A percentile compares a stretch with the other conserved stretches of the same genome.
Conservation (phyloP, 2,329 filamentous ascomycete genomes). For the Pleurostoma richardsiae region DNA sequence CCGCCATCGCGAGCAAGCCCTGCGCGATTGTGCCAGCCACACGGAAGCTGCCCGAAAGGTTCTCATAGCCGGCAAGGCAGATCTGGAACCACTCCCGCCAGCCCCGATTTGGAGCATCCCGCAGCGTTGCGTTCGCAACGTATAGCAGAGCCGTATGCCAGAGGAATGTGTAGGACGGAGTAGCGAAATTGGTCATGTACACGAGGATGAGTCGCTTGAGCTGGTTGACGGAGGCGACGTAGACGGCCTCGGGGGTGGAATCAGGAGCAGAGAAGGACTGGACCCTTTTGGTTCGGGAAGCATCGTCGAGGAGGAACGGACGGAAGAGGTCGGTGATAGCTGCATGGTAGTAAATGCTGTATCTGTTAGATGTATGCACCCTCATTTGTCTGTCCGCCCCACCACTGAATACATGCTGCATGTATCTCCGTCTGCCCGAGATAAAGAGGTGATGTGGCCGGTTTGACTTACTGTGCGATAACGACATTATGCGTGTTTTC, state of each 20-base stretch:
- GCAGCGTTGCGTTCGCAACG: slow-evolving; percentile 17
- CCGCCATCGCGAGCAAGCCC: neutral
- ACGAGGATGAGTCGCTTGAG: slow-evolving; percentile 11
- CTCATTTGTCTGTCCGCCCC: too few species aligned
- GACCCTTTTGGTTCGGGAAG: neutral
- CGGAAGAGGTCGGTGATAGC: slow-evolving; percentile 11
- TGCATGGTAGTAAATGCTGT: slow-evolving; percentile 9
- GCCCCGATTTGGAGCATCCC: slow-evolving; percentile 7
- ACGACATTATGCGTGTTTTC: slow-evolving; percentile 5
- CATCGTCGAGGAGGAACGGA: slow-evolving; percentile 4
- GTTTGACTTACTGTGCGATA: slow-evolving; percentile 9
- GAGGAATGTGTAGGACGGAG: slow-evolving; percentile 10
- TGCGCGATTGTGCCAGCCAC: neutral
- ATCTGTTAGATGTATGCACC: neutral
- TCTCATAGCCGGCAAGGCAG: slow-evolving; percentile 17
- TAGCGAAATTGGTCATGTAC: slow-evolving; percentile 4
- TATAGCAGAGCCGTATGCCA: slow-evolving; percentile 22
- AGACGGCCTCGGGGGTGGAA: slow-evolving; percentile 4
- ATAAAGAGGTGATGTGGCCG: too few species aligned
- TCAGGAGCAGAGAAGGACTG: neutral
- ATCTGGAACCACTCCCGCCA: slow-evolving; percentile 18
- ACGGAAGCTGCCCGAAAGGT: slow-evolving; percentile 10
- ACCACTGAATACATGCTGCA: neutral
- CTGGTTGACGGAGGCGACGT: slow-evolving; percentile 10
- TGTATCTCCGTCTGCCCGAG: neutral